phyloP scores from a whole-genome alignment of 805 yeast genomes.

The Metschnikowia shivogae region DNA sequence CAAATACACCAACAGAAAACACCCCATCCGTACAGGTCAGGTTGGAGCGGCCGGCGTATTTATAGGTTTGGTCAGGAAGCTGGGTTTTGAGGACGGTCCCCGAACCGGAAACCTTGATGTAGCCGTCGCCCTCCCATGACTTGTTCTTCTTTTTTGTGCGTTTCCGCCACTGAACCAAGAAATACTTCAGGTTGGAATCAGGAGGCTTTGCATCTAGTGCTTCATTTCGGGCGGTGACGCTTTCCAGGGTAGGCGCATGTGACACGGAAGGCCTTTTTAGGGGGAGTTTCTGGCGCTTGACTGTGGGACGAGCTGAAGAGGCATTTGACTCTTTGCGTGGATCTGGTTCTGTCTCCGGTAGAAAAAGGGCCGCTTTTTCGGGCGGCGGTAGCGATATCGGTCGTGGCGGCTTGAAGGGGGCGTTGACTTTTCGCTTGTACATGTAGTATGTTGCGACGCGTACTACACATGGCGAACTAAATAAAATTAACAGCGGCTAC shows the following conservation, averaged over 20 bases:
- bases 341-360: slow-evolving; percentile 1
- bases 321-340: neutral
- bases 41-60: slow-evolving; percentile 16
- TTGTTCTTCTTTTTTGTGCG: slow-evolving; percentile 73
- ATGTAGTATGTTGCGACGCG: slow-evolving; percentile 9
- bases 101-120: slow-evolving; percentile 32
- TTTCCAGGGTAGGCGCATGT: neutral
- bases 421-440: slow-evolving; percentile 27
- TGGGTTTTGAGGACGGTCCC: slow-evolving; percentile 27
- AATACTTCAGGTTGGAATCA: slow-evolving; percentile 4
- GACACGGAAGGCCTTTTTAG: neutral
- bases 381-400: slow-evolving; percentile 3
- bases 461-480: neutral
- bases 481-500: too few species aligned
- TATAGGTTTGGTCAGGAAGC: slow-evolving; percentile 20
- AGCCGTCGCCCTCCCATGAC: slow-evolving; percentile 94
- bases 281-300: neutral
- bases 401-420: slow-evolving; percentile 54
- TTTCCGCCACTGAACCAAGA: slow-evolving; percentile 63
- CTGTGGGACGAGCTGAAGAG: neutral
- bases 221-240: neutral
- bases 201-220: too few species aligned
- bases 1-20: slow-evolving; percentile 53
- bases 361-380: slow-evolving; percentile 1
- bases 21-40: slow-evolving; percentile 21